Evolutionary conservation across 225 moss, liverwort and hornwort genomes (phyloP).

Genomic region (Antitrichia curtipendula): DNA sequence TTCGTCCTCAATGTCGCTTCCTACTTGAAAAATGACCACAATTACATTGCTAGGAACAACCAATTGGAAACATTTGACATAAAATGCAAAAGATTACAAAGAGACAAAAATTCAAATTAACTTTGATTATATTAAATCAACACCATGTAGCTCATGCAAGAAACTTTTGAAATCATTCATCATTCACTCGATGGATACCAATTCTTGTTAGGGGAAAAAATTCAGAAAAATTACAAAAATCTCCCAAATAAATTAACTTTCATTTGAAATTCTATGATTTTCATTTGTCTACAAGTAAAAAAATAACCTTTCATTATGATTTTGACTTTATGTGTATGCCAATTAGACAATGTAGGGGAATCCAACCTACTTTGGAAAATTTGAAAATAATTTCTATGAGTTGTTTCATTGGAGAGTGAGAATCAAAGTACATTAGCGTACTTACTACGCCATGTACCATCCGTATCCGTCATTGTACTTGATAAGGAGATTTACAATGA

Average conservation of each 20-base stretch:
- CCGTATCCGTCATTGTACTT: too few relatives aligned
- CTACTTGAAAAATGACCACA: not conserved
- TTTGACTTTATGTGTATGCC: not conserved
- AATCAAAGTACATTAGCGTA: not conserved
- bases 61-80: not conserved
- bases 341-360: not conserved
- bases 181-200: not conserved
- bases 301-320: not conserved
- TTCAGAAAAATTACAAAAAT: not conserved
- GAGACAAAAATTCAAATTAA: not conserved
- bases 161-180: not conserved
- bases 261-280: not conserved
- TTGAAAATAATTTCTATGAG: too few relatives aligned
- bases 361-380: not conserved
- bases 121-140: accelerated
- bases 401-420: not conserved
- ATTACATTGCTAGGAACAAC: not conserved
- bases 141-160: accelerated
- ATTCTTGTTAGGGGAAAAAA: not conserved
- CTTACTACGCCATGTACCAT: not conserved
- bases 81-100: not conserved
- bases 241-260: not conserved
- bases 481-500: not conserved
- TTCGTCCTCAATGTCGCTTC: too few relatives aligned
- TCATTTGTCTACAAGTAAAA: not conserved